Base-by-base conservation (phyloP, 306 rosid species). In the Trifolium fragiferum region DNA sequence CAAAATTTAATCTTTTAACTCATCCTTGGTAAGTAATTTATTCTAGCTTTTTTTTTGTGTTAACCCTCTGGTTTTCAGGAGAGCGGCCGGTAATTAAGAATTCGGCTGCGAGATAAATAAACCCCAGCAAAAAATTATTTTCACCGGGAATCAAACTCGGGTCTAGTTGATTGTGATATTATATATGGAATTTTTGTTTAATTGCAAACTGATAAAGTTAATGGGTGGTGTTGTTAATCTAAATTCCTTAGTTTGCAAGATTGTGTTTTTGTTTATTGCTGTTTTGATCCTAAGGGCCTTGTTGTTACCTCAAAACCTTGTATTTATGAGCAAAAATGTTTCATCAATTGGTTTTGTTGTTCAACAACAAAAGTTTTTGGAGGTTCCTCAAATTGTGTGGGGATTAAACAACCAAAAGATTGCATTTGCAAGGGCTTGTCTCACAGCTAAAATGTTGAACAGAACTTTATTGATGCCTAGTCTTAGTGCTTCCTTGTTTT, bases 351-450 rank as follows among this genome's bases (percentile, higher is more conserved):
- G 47, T 9, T 8, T n/a, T 8, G 83, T 79, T 15, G 58, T 86
- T 64, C 47, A 83, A 18, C 79, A 76, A 12, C 87, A 82, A 6
- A 93, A 84, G 77, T 90, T 89, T 77, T 76, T 93, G 73, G 96
- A 87, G 84, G 88, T 82, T 80, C 98, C 98, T 63, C 98, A 93
- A 66, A 86, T 93, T 58, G 90, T 90, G 0, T 90, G 98, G 98
- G 98, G 98, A 16, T 73, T 93, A 21, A 93, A 93, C 85, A 93
- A 93, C 65, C 98, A 92, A 74, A 93, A 93, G 79, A 90, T 93
- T 75, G 95, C 98, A 51, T 87, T 93, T 77, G 98, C 98, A 33
- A 90, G 97, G 73, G 92, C 97, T 83, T 90, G 88, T 68, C 80
- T 90, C 4, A 93, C 98, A 3, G 98, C 98, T 0, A 83, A 82